phyloP scores from a whole-genome alignment of 2,329 filamentous ascomycete species.

The Aspergillus pseudoviridinutans region DNA sequence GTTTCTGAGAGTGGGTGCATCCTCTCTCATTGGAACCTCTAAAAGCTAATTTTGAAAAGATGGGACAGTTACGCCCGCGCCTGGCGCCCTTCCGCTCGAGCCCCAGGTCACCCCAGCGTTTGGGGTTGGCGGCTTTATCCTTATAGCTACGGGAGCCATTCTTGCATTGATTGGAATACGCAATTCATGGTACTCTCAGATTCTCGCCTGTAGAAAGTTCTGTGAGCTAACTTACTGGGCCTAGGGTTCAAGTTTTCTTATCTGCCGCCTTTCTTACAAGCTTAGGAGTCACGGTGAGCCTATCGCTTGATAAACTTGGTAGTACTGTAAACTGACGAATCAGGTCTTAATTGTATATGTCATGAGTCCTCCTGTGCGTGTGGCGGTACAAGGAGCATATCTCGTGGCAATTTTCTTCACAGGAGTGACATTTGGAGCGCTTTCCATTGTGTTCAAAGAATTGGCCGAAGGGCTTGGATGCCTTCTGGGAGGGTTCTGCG shows the following conservation, averaged over 20 bases:
- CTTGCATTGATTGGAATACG: slow-evolving; percentile 79
- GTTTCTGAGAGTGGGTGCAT: slow-evolving; percentile 11
- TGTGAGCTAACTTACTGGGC: neutral
- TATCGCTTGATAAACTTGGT: neutral
- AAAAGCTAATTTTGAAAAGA: slow-evolving; percentile 7
- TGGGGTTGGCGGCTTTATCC: slow-evolving; percentile 70
- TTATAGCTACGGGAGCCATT: slow-evolving; percentile 67
- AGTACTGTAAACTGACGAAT: neutral
- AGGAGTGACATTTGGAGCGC: slow-evolving; percentile 67
- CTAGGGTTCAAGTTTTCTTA: slow-evolving; percentile 68
- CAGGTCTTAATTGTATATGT: slow-evolving; percentile 78
- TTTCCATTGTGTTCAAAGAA: slow-evolving; percentile 75
- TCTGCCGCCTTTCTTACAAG: slow-evolving; percentile 71
- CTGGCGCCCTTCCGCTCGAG: slow-evolving; percentile 59
- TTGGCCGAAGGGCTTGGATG: slow-evolving; percentile 82
- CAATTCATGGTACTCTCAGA: slow-evolving; percentile 55
- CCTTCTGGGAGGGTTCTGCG: slow-evolving; percentile 77
- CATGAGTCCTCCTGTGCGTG: slow-evolving; percentile 71
- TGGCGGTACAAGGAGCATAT: slow-evolving; percentile 79
- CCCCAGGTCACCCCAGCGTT: slow-evolving; percentile 77
- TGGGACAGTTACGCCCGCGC: slow-evolving; percentile 18
- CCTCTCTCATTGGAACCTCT: neutral
- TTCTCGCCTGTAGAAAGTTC: neutral
- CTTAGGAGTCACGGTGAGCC: slow-evolving; percentile 62
- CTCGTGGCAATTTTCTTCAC: slow-evolving; percentile 73